These are phyloP conservation scores for Fusarium pininemorale DNA, from an alignment of 2,329 filamentous ascomycete genomes.

Conservation along the genomic window DNA sequence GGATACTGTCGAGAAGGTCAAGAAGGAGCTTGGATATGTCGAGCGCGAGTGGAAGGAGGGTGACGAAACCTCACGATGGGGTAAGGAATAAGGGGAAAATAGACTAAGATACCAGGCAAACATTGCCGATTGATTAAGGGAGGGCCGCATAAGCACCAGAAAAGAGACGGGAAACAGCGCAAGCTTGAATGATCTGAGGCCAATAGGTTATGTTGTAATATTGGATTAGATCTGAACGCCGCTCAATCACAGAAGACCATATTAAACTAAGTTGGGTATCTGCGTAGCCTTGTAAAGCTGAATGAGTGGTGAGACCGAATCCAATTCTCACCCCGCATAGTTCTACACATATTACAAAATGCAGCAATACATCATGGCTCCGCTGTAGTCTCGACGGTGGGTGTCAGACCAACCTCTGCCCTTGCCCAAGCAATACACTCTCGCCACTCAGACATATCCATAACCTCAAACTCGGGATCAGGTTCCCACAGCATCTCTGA, in stretches of 20 bases:
- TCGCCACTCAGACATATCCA: conserved; percentile 24
- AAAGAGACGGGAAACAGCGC: background rate
- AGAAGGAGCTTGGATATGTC: conserved; percentile 83
- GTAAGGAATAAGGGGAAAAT: conserved; percentile 50
- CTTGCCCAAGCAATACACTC: conserved; percentile 35
- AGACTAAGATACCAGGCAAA: conserved; percentile 26
- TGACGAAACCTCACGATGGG: conserved; percentile 87
- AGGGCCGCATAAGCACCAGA: background rate
- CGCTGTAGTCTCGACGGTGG: background rate
- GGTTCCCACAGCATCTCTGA: conserved; percentile 19
- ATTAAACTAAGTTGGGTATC: conserved; percentile 2
- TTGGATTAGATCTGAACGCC: background rate
- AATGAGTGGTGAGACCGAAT: background rate
- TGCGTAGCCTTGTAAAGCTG: background rate
- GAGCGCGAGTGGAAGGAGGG: conserved; percentile 86
- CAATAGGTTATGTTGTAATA: background rate
- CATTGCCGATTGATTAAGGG: background rate
- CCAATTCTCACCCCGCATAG: background rate
- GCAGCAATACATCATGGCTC: background rate
- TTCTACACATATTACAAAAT: background rate
- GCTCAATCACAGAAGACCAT: background rate
- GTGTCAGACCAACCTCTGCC: conserved; percentile 18
- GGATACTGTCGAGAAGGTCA: conserved; percentile 81
- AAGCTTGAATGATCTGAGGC: background rate
- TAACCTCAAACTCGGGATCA: background rate